Base-by-base conservation (phyloP, 495 filamentous ascomycete genomes). In the Margaritispora aquatica region DNA sequence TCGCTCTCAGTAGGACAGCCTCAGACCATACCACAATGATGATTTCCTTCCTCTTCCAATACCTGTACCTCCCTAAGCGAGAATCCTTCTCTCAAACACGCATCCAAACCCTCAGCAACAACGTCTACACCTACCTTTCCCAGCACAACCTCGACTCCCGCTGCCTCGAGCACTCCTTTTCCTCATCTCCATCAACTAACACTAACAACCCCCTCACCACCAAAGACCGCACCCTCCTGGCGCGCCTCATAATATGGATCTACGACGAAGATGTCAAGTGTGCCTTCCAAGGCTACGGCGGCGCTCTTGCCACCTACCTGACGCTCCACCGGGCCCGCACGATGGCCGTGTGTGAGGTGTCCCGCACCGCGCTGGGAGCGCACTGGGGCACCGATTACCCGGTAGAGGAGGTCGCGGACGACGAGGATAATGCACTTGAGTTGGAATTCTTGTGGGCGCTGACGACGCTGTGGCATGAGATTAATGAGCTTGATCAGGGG, bases 311-410 rank as follows among this genome's bases (percentile, higher is more conserved):
- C 4, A 34, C 50, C 49, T 49, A 66, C 23, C 55, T 71, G 5
- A 38, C 51, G 8, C 54, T 58, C 0, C 24, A 49, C 23, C 29
- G 29, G 0, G 55, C 49, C n/a, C 60, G 62, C 0, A 55, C 68
- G 2, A 47, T 63, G 46, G 50, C 54, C 34, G 54, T 70, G 8
- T 66, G 64, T 54, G 60, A 68, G 13, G 36, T 59, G 1, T 67
- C 66, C 0, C 55, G 61, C 10, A 57, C 22, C 0, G 55, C 60
- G 1, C 57, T 69, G 22, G 52, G 60, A 47, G 57, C 58, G 7
- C 52, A 67, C 55, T 80, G 74, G 73, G 75, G 72, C 9, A 61
- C 68, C 24, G 65, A 69, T 7, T 81, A 81, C 61, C 78, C 77
- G 0, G 71, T 76, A 23, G 67, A 73, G 17, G 70, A 81, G 61